A percentile compares a stretch with the other conserved stretches of the same genome.
Conservation (phyloP, 139 green algal species). For the Chlamydomonas applanata region DNA sequence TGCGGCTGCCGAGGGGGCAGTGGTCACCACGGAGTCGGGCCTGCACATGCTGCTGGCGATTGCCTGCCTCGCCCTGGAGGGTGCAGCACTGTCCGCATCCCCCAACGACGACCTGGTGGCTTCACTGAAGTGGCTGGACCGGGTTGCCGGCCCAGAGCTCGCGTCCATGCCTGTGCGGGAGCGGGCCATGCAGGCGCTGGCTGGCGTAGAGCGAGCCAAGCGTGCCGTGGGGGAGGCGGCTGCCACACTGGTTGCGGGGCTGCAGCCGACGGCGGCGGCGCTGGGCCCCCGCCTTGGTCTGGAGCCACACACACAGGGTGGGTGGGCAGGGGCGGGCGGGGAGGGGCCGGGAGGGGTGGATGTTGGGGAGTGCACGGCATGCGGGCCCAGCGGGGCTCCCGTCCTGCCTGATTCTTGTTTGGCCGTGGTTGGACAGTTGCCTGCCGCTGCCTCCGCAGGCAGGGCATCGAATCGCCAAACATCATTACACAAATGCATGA, state of each 20-base stretch:
- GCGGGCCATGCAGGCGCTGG: slow-evolving; percentile 48
- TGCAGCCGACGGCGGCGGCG: slow-evolving; percentile 50
- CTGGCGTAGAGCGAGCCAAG: slow-evolving; percentile 66
- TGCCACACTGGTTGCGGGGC: slow-evolving; percentile 39
- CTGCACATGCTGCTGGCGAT: not conserved
- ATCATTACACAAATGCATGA: too few relatives aligned
- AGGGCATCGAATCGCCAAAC: too few relatives aligned
- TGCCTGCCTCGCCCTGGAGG: slow-evolving; percentile 3
- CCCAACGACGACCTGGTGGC: slow-evolving; percentile 42
- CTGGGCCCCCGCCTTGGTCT: slow-evolving; percentile 52
- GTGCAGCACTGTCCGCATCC: slow-evolving; percentile 15
- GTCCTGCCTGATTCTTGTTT: too few relatives aligned
- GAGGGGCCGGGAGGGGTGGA: too few relatives aligned
- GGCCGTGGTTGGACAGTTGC: too few relatives aligned
- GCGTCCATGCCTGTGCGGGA: slow-evolving; percentile 4
- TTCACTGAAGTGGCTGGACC: slow-evolving; percentile 34
- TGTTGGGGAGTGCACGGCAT: too few relatives aligned
- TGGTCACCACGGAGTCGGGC: not conserved
- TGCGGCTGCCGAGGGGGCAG: not conserved
- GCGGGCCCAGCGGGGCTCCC: too few relatives aligned
- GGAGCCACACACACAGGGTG: slow-evolving; percentile 3
- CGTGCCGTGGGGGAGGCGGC: slow-evolving; percentile 48
- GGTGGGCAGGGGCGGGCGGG: too few relatives aligned
- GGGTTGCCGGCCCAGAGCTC: not conserved
- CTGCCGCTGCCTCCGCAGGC: too few relatives aligned